phyloP scores from a whole-genome alignment of 805 yeast species.

The Lachancea sp. region DNA sequence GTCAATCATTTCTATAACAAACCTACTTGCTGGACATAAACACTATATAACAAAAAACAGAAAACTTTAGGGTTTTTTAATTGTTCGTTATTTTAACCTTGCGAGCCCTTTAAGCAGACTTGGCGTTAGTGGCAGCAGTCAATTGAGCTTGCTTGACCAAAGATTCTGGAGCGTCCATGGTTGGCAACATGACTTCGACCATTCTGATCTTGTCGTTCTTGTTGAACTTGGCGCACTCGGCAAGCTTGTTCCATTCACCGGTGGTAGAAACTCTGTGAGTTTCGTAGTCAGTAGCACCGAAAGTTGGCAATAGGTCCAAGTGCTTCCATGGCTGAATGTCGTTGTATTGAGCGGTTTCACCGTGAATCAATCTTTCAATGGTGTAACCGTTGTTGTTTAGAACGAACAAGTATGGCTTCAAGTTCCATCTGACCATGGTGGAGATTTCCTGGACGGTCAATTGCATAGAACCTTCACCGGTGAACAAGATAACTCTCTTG shows the following conservation, averaged over 20 bases:
- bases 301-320: conserved; percentile 45
- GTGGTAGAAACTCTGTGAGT: conserved; percentile 46
- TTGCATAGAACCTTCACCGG: conserved; percentile 74
- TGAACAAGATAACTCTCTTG: conserved; percentile 58
- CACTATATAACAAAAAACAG: background rate
- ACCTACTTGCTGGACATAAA: conserved; percentile 5
- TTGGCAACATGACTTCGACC: conserved; percentile 61
- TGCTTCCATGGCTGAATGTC: conserved; percentile 67
- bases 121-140: conserved; percentile 44
- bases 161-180: conserved; percentile 62
- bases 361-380: conserved; percentile 69
- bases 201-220: conserved; percentile 54
- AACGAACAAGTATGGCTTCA: conserved; percentile 62
- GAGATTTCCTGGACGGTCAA: conserved; percentile 69
- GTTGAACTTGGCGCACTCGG: conserved; percentile 42
- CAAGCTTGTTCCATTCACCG: conserved; percentile 52
- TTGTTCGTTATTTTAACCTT: background rate
- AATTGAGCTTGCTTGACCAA: conserved; percentile 63
- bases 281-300: conserved; percentile 48
- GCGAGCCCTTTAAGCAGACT: conserved; percentile 16
- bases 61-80: background rate
- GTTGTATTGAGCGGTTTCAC: conserved; percentile 57
- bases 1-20: conserved; percentile 8
- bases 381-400: conserved; percentile 72
- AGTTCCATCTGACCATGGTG: conserved; percentile 59